A percentile compares a stretch with the other conserved stretches of the same genome.
phyloP scores from a whole-genome alignment of 495 filamentous ascomycete genomes.

The Neurospora sp. region DNA sequence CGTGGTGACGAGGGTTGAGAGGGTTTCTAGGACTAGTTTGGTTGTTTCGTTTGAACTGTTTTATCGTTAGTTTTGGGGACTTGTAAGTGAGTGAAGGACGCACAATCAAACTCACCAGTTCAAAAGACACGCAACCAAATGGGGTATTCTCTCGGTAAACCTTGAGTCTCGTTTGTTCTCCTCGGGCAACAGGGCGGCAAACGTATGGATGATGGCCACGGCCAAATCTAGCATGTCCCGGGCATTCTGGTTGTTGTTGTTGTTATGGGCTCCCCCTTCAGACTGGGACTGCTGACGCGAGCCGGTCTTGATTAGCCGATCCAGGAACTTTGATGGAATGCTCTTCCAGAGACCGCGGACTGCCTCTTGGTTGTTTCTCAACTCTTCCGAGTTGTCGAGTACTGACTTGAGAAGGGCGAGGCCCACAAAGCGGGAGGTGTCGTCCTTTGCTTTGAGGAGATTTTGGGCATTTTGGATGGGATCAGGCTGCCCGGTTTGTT shows the following conservation, averaged over 20 bases:
- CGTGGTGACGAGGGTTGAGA: constrained; percentile 38
- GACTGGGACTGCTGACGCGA: constrained; percentile 12
- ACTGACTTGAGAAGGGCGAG: constrained; percentile 52
- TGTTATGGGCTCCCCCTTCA: neutral
- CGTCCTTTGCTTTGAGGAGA: constrained; percentile 46
- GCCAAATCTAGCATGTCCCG: constrained; percentile 52
- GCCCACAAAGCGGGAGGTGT: constrained; percentile 56
- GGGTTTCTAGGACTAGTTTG: constrained; percentile 41
- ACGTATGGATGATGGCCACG: constrained; percentile 50
- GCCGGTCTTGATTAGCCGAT: constrained; percentile 46
- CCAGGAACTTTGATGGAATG: constrained; percentile 48
- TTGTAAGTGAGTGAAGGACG: no score
- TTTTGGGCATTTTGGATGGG: constrained; percentile 32
- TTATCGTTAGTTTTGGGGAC: constrained; percentile 10
- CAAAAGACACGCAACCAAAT: constrained; percentile 38
- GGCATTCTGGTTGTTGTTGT: constrained; percentile 23
- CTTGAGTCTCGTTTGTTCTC: constrained; percentile 29
- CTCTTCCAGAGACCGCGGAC: constrained; percentile 40
- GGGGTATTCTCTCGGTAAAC: constrained; percentile 39
- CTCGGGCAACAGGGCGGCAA: constrained; percentile 41
- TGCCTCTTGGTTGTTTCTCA: constrained; percentile 27
- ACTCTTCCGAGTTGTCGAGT: constrained; percentile 43
- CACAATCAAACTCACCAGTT: constrained; percentile 45
- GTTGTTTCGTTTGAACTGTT: constrained; percentile 41
- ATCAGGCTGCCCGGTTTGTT: constrained; percentile 1